These are phyloP conservation scores for Penicillium vulpinum DNA, from an alignment of 2,329 filamentous ascomycete species.

Conservation along the genomic window DNA sequence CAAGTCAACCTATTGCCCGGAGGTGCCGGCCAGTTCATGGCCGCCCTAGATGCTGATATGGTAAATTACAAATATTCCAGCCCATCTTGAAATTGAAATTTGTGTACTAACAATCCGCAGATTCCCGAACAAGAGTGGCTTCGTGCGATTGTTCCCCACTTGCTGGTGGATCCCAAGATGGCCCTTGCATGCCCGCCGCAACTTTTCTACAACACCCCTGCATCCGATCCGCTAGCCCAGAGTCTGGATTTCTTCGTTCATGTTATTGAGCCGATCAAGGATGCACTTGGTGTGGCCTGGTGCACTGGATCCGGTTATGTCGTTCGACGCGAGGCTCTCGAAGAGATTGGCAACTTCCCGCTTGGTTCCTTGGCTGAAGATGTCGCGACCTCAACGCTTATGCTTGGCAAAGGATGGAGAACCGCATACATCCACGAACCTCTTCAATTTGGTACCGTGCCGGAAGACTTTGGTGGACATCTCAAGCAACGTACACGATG, in stretches of 20 bases:
- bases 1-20: conserved; percentile 53
- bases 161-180: conserved; percentile 58
- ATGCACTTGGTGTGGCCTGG: conserved; percentile 56
- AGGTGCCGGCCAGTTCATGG: conserved; percentile 59
- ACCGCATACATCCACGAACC: conserved; percentile 62
- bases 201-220: conserved; percentile 64
- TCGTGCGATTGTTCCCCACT: conserved; percentile 59
- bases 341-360: conserved; percentile 63
- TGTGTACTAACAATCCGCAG: conserved; percentile 28
- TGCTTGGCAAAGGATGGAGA: conserved; percentile 63
- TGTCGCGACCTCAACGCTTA: conserved; percentile 58
- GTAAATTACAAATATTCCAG: conserved; percentile 18
- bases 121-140: conserved; percentile 64
- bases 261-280: conserved; percentile 50
- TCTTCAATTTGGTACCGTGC: conserved; percentile 58
- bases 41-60: conserved; percentile 68
- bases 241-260: conserved; percentile 61
- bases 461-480: conserved; percentile 38
- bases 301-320: conserved; percentile 66
- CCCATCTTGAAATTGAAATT: background rate
- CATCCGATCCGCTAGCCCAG: conserved; percentile 59
- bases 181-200: conserved; percentile 62
- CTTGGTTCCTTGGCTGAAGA: conserved; percentile 62
- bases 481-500: conserved; percentile 42
- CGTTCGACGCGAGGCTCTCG: conserved; percentile 59